Conservation (phyloP, 2,329 filamentous ascomycete species). For the Diaporthe vexans region DNA sequence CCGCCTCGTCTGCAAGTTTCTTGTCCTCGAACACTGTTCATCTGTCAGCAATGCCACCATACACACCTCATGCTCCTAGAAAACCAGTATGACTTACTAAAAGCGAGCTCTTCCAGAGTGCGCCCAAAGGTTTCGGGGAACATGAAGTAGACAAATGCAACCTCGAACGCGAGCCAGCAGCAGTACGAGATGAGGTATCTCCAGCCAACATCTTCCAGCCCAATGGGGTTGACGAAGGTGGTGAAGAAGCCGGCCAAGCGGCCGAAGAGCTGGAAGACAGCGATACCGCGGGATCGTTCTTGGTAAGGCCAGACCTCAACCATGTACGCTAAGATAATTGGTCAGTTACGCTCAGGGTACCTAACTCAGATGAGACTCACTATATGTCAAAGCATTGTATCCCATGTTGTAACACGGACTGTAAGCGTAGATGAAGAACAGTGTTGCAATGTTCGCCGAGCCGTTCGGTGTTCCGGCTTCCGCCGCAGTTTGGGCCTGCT, state of each 20-base stretch:
- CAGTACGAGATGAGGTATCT: conserved; percentile 51
- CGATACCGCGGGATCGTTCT: conserved; percentile 50
- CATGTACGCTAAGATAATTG: conserved; percentile 46
- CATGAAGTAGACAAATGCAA: conserved; percentile 47
- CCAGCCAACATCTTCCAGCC: conserved; percentile 49
- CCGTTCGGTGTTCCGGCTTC: conserved; percentile 47
- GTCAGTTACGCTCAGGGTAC: neutral
- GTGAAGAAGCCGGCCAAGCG: conserved; percentile 50
- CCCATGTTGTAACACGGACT: conserved; percentile 73
- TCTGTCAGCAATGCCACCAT: neutral
- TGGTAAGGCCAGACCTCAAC: conserved; percentile 51
- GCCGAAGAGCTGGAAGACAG: conserved; percentile 52
- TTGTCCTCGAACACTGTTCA: conserved; percentile 39
- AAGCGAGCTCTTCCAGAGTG: conserved; percentile 49
- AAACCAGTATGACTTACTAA: conserved; percentile 42
- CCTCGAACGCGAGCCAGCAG: conserved; percentile 51
- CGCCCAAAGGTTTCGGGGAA: conserved; percentile 49
- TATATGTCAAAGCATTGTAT: conserved; percentile 77
- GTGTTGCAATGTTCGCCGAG: conserved; percentile 54
- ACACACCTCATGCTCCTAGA: too few relatives aligned
- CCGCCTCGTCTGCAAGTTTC: conserved; percentile 37
- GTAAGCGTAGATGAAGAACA: conserved; percentile 74
- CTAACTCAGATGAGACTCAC: conserved; percentile 51
- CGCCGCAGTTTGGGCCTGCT: conserved; percentile 54
- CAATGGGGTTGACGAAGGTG: conserved; percentile 51